Conservation (phyloP, 306 rosid genomes). For the Echinosophora koreensis region DNA sequence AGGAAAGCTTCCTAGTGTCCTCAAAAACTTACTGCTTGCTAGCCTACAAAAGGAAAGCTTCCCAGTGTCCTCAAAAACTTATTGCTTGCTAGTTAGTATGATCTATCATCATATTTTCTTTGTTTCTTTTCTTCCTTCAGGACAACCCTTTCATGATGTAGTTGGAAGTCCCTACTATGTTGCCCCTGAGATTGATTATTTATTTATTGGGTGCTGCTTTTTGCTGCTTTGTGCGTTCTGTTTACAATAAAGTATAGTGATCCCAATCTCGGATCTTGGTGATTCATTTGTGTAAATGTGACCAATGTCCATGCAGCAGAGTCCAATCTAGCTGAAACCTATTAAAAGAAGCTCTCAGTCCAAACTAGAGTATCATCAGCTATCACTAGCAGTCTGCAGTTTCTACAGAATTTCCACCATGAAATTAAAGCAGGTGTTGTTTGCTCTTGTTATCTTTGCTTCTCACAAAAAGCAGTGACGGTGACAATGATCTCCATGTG, state of each 20-base stretch:
- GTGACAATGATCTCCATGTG: conserved; percentile 43
- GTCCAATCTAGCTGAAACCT: too few species aligned
- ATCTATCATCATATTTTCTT: conserved; percentile 24
- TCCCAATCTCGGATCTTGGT: too few species aligned
- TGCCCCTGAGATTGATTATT: conserved; percentile 96
- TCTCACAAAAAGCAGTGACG: conserved; percentile 43
- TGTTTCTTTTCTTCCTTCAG: conserved; percentile 53
- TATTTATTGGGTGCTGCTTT: too few species aligned
- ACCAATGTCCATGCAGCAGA: too few species aligned
- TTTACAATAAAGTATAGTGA: too few species aligned
- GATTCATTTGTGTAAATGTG: too few species aligned
- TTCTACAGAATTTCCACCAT: conserved; percentile 47
- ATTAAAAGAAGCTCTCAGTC: too few species aligned
- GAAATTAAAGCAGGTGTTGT: conserved; percentile 50
- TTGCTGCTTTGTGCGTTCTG: too few species aligned
- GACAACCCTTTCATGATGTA: conserved; percentile 72
- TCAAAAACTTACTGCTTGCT: conserved; percentile 49
- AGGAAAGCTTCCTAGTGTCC: conserved; percentile 59
- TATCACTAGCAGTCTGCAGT: conserved; percentile 41
- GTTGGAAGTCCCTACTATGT: conserved; percentile 94
- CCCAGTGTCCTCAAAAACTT: too few species aligned
- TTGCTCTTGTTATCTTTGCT: conserved; percentile 54
- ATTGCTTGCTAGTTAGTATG: neutral
- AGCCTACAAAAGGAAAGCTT: conserved; percentile 57
- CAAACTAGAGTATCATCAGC: too few species aligned